These are phyloP conservation scores for Penicillium sp. DNA, from an alignment of 2,329 filamentous ascomycete species.

Conservation along the genomic window DNA sequence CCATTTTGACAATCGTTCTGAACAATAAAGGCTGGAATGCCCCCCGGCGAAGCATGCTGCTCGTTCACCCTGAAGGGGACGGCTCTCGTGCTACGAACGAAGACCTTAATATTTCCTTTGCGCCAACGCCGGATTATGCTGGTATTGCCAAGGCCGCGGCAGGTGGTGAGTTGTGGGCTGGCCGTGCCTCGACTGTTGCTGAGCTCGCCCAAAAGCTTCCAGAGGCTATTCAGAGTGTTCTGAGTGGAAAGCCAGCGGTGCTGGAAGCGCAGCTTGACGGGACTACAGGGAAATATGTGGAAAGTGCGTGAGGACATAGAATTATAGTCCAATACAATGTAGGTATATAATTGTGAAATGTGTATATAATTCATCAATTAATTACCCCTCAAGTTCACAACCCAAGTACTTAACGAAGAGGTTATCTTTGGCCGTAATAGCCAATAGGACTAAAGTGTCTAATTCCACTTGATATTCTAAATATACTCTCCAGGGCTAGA, in stretches of 20 bases:
- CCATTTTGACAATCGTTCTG: slow-evolving; percentile 64
- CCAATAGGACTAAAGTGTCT: too few relatives aligned
- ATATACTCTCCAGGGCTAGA: too few relatives aligned
- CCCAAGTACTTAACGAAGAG: too few relatives aligned
- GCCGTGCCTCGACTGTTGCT: slow-evolving; percentile 55
- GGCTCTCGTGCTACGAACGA: slow-evolving; percentile 62
- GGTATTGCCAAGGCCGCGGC: slow-evolving; percentile 67
- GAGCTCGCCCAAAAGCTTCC: slow-evolving; percentile 57
- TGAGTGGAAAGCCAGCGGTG: slow-evolving; percentile 59
- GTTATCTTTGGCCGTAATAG: too few relatives aligned
- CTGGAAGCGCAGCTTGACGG: slow-evolving; percentile 61
- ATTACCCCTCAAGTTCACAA: too few relatives aligned
- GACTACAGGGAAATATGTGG: slow-evolving; percentile 54
- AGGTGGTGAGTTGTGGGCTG: slow-evolving; percentile 63
- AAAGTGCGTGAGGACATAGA: slow-evolving; percentile 4
- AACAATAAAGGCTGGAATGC: slow-evolving; percentile 74
- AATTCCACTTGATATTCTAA: too few relatives aligned
- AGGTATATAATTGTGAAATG: too few relatives aligned
- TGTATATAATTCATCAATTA: too few relatives aligned
- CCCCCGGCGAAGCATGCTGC: slow-evolving; percentile 58
- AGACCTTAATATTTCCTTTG: slow-evolving; percentile 66
- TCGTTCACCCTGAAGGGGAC: slow-evolving; percentile 65
- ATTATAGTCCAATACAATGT: too few relatives aligned
- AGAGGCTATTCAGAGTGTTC: slow-evolving; percentile 60
- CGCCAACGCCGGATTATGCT: slow-evolving; percentile 65